Percentiles rank a stretch among this genome's conserved stretches.
phyloP scores from a whole-genome alignment of 164 flowering plant species.

The Santalum album region DNA sequence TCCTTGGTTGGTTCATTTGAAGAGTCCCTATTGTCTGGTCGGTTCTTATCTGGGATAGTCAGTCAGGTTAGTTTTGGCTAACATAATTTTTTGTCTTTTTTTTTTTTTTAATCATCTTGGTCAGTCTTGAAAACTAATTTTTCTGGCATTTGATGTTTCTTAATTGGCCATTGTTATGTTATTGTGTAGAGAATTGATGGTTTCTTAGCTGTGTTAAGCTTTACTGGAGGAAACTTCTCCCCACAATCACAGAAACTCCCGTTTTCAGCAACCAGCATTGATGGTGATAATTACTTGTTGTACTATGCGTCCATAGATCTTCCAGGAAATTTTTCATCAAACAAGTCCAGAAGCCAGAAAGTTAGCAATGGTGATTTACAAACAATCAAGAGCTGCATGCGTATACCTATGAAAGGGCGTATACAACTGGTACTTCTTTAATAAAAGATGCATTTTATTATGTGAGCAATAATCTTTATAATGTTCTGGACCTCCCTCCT shows the following conservation, averaged over 20 bases:
- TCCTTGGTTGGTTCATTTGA: slow-evolving; percentile 97
- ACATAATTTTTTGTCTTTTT: background rate
- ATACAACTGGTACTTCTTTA: slow-evolving; percentile 71
- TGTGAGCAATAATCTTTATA: background rate
- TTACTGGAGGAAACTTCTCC: slow-evolving; percentile 78
- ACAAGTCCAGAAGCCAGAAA: slow-evolving; percentile 33
- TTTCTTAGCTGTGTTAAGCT: slow-evolving; percentile 78
- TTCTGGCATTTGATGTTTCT: background rate
- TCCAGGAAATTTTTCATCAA: slow-evolving; percentile 35
- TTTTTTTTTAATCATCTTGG: slow-evolving; percentile 3
- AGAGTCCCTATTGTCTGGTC: slow-evolving; percentile 87
- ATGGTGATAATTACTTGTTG: slow-evolving; percentile 68
- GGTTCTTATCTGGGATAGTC: slow-evolving; percentile 45
- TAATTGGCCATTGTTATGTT: background rate
- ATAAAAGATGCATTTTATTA: background rate
- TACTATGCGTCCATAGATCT: slow-evolving; percentile 80
- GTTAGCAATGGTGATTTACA: slow-evolving; percentile 41
- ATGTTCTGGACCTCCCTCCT: no score
- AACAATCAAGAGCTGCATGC: slow-evolving; percentile 39
- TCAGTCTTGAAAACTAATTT: background rate
- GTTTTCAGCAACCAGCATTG: slow-evolving; percentile 75
- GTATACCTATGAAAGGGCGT: slow-evolving; percentile 89
- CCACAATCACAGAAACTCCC: slow-evolving; percentile 88
- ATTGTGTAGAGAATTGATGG: slow-evolving; percentile 73
- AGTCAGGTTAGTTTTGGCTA: slow-evolving; percentile 47